Percentiles rank a stretch among this genome's conserved stretches.
Conservation (phyloP, 352 stramenopile genomes). For the Phytopythium boreale region DNA sequence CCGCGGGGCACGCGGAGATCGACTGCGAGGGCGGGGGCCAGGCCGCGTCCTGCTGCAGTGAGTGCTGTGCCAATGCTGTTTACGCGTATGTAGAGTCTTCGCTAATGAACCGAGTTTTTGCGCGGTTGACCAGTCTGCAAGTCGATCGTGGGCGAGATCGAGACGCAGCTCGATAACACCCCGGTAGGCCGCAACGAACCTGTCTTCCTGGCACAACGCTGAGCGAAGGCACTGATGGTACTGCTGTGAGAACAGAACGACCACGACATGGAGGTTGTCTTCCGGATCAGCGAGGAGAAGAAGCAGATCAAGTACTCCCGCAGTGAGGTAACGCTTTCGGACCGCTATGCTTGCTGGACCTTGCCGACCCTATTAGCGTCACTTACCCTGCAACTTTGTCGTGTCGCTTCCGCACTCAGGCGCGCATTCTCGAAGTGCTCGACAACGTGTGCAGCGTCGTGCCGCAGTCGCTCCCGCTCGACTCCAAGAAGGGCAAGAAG, state of each 20-base stretch:
- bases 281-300: conserved; percentile 86
- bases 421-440: conserved; percentile 82
- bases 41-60: conserved; percentile 71
- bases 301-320: conserved; percentile 82
- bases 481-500: conserved; percentile 48
- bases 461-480: conserved; percentile 31
- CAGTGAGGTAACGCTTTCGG: conserved; percentile 78
- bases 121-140: conserved; percentile 52
- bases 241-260: conserved; percentile 39
- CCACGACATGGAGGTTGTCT: conserved; percentile 82
- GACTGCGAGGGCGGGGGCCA: conserved; percentile 55
- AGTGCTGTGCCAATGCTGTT: no score
- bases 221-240: neutral
- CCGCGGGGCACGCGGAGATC: conserved; percentile 53
- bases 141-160: conserved; percentile 79
- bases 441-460: conserved; percentile 64
- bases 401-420: conserved; percentile 14
- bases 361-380: no score
- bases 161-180: conserved; percentile 78
- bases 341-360: neutral
- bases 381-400: no score
- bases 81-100: neutral
- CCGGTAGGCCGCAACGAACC: conserved; percentile 16
- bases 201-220: neutral
- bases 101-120: neutral